Percentiles rank a stretch among this genome's conserved stretches.
Conservation (phyloP, 2,329 filamentous ascomycete genomes). For the Epichloe hybrida region DNA sequence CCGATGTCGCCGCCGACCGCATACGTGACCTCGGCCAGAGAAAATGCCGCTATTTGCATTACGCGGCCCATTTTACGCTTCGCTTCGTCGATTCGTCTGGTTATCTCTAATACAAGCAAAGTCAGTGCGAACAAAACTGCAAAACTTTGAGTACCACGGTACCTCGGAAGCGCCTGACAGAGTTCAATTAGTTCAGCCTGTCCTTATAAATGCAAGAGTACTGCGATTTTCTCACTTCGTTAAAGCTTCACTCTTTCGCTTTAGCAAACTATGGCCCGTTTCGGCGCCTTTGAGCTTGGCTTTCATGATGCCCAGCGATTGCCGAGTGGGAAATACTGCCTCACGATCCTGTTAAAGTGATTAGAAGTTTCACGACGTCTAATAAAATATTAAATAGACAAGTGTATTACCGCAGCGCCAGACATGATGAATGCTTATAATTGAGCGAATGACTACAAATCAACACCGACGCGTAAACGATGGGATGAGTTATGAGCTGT, state of each 20-base stretch:
- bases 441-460: neutral
- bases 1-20: slow-evolving; percentile 90
- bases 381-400: neutral
- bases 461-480: neutral
- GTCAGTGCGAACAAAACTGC: slow-evolving; percentile 6
- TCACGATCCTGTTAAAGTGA: slow-evolving; percentile 61
- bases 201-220: neutral
- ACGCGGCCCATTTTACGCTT: slow-evolving; percentile 99
- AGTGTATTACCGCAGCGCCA: slow-evolving; percentile 16
- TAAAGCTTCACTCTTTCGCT: slow-evolving; percentile 94
- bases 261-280: slow-evolving; percentile 84
- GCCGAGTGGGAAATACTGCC: slow-evolving; percentile 92
- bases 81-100: slow-evolving; percentile 90
- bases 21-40: slow-evolving; percentile 92
- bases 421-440: slow-evolving; percentile 15
- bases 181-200: neutral
- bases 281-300: slow-evolving; percentile 90
- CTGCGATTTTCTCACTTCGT: slow-evolving; percentile 57
- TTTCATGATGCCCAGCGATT: slow-evolving; percentile 95
- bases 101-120: slow-evolving; percentile 55
- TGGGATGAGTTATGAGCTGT: neutral
- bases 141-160: neutral
- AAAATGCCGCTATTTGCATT: slow-evolving; percentile 98
- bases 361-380: neutral
- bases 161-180: slow-evolving; percentile 5